phyloP scores from a whole-genome alignment of 345 rosid genomes.

The Pelargonium nanum region DNA sequence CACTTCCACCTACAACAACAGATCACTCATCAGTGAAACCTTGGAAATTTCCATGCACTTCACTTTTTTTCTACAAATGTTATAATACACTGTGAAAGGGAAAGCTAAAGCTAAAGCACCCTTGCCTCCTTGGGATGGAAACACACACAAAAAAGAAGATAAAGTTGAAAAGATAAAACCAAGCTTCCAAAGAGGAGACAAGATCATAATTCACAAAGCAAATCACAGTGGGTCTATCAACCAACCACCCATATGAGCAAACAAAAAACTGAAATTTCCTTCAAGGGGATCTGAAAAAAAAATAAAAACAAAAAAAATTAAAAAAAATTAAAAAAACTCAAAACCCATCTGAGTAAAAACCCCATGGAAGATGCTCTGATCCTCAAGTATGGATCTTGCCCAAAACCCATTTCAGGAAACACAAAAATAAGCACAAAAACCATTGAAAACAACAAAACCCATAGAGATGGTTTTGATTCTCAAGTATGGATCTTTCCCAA shows the following conservation, averaged over 20 bases:
- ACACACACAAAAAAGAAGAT: conserved; percentile 1
- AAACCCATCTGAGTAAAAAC: conserved; percentile 15
- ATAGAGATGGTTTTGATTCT: background rate
- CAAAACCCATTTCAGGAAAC: background rate
- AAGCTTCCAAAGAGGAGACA: background rate
- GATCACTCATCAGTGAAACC: background rate
- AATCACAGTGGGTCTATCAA: too few species aligned
- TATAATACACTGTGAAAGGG: background rate
- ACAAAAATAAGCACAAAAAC: background rate
- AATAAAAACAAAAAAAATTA: conserved; percentile 2
- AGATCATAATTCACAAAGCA: too few species aligned
- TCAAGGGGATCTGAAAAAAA: too few species aligned
- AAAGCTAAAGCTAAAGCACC: background rate
- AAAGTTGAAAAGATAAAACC: conserved; percentile 1
- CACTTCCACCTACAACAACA: conserved; percentile 59
- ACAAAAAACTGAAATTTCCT: background rate
- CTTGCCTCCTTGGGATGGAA: background rate
- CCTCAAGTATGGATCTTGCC: too few species aligned
- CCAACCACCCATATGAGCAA: background rate
- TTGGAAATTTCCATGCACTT: background rate
- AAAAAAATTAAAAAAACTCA: too few species aligned
- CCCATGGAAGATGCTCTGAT: too few species aligned
- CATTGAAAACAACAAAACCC: background rate
- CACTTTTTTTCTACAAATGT: background rate
- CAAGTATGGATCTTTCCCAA: too few species aligned